These are phyloP conservation scores for Delphinella strobiligena DNA, from an alignment of 2,329 filamentous ascomycete species.

Conservation along the genomic window DNA sequence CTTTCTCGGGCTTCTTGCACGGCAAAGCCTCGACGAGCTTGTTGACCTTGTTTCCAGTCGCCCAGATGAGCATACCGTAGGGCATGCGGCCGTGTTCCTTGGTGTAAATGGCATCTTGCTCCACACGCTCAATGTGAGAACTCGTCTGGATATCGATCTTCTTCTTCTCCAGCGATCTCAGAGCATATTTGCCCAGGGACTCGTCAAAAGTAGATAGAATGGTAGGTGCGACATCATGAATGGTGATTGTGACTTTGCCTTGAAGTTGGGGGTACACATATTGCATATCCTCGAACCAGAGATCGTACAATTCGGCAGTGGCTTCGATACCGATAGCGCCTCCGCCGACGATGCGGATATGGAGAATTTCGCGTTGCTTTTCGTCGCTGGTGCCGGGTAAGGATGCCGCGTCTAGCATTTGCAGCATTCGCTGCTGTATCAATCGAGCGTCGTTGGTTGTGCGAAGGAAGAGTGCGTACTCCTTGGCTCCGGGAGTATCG, in stretches of 20 bases:
- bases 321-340: slow-evolving; percentile 32
- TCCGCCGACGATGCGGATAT: slow-evolving; percentile 29
- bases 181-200: slow-evolving; percentile 30
- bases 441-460: slow-evolving; percentile 23
- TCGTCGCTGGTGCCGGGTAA: slow-evolving; percentile 18
- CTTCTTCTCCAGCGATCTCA: slow-evolving; percentile 23
- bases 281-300: slow-evolving; percentile 26
- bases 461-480: slow-evolving; percentile 27
- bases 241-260: slow-evolving; percentile 27
- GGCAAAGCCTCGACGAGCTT: slow-evolving; percentile 22
- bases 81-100: slow-evolving; percentile 24
- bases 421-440: slow-evolving; percentile 24
- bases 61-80: slow-evolving; percentile 29
- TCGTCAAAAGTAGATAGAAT: slow-evolving; percentile 31
- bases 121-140: slow-evolving; percentile 25
- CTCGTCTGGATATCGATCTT: slow-evolving; percentile 28
- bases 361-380: slow-evolving; percentile 22
- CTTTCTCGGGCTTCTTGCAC: slow-evolving; percentile 21
- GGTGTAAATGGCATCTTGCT: slow-evolving; percentile 21
- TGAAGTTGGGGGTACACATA: slow-evolving; percentile 29
- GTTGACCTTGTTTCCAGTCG: slow-evolving; percentile 25
- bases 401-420: slow-evolving; percentile 26
- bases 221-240: slow-evolving; percentile 32
- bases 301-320: slow-evolving; percentile 32
- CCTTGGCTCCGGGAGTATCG: slow-evolving; percentile 26